phyloP scores from a whole-genome alignment of 2,329 filamentous ascomycete species.

The Truncatella angustata region DNA sequence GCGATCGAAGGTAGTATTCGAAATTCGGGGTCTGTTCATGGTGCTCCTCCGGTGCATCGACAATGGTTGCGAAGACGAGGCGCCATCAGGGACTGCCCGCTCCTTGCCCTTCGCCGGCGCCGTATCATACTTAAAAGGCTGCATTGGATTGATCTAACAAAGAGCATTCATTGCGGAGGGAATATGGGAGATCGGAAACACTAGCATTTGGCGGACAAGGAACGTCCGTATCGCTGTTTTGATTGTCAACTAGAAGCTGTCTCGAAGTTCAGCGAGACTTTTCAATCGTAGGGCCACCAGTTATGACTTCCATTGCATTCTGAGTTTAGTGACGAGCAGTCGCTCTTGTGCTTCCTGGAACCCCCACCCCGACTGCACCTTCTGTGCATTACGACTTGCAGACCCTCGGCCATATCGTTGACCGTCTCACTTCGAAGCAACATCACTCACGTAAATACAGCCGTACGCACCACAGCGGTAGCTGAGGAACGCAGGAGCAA shows the following conservation, averaged over 20 bases:
- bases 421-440: neutral
- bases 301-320: no score
- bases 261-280: no score
- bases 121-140: constrained; percentile 25
- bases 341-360: no score
- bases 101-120: constrained; percentile 23
- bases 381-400: neutral
- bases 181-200: neutral
- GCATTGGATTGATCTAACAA: constrained; percentile 21
- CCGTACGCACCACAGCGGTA: no score
- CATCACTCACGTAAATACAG: no score
- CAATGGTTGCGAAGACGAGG: constrained; percentile 15
- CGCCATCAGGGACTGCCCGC: constrained; percentile 13
- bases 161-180: neutral
- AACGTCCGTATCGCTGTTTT: neutral
- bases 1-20: constrained; percentile 14
- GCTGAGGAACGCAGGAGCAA: no score
- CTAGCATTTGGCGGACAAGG: neutral
- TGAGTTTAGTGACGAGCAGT: no score
- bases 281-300: no score
- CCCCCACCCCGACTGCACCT: no score
- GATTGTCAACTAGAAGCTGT: no score
- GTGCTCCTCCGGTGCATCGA: constrained; percentile 7
- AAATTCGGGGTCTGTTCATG: constrained; percentile 3
- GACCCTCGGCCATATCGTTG: neutral